Evolutionary conservation across 2,329 filamentous ascomycete genomes (phyloP).

Genomic region (Aaosphaeria pasadenensis): DNA sequence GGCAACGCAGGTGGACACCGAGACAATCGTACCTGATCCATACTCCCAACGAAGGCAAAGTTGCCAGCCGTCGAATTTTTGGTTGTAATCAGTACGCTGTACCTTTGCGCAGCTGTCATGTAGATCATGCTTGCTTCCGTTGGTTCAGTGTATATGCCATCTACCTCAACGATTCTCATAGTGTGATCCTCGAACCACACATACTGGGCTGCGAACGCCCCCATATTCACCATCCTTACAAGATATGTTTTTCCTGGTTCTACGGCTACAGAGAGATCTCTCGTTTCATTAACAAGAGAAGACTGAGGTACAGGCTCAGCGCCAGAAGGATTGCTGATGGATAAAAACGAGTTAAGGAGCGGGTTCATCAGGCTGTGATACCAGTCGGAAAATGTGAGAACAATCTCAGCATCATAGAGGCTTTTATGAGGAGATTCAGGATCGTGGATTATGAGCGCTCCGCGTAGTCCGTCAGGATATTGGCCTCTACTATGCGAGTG

Average conservation of each 20-base stretch:
- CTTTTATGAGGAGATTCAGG: constrained; percentile 52
- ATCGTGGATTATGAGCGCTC: constrained; percentile 64
- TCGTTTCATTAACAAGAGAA: constrained; percentile 62
- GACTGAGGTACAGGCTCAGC: constrained; percentile 65
- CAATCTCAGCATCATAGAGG: constrained; percentile 58
- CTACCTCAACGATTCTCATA: constrained; percentile 65
- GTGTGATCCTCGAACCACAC: constrained; percentile 67
- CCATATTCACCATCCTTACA: constrained; percentile 67
- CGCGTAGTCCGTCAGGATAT: constrained; percentile 67
- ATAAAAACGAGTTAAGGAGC: constrained; percentile 38
- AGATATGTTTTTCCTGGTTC: constrained; percentile 59
- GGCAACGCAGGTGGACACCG: background rate
- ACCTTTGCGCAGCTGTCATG: constrained; percentile 68
- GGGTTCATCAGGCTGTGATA: constrained; percentile 60
- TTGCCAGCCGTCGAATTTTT: constrained; percentile 53
- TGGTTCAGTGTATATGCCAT: constrained; percentile 65
- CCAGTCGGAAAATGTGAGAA: constrained; percentile 69
- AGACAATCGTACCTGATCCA: constrained; percentile 40
- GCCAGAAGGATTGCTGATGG: constrained; percentile 47
- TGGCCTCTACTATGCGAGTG: constrained; percentile 63
- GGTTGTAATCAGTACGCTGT: constrained; percentile 63
- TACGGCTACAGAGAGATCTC: constrained; percentile 44
- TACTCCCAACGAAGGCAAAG: constrained; percentile 59
- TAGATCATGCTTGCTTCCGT: constrained; percentile 59
- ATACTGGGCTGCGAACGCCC: constrained; percentile 70